These are phyloP conservation scores for Lyophyllum atratum DNA, from an alignment of 768 basidiomycete species.

Conservation along the genomic window DNA sequence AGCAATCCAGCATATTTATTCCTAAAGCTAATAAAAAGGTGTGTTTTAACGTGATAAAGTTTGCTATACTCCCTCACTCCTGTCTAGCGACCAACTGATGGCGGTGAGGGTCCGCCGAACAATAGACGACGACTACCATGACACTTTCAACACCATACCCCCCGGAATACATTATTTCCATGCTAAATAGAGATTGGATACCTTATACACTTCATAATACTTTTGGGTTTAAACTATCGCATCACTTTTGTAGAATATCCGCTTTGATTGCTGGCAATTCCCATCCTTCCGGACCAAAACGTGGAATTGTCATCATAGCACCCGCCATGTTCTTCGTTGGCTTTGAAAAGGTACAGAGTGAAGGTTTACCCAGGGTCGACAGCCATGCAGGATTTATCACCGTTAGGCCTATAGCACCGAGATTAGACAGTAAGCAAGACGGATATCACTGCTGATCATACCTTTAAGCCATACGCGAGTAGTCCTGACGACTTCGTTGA, in stretches of 20 bases:
- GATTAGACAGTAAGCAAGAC: conserved; percentile 1
- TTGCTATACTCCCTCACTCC: not conserved
- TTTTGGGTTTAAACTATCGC: conserved; percentile 8
- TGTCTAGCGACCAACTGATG: conserved; percentile 17
- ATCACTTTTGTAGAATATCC: conserved; percentile 19
- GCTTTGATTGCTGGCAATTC: conserved; percentile 77
- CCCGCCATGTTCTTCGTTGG: conserved; percentile 72
- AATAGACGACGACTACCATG: conserved; percentile 12
- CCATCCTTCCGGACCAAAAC: conserved; percentile 85
- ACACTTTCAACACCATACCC: not conserved
- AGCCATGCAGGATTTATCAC: conserved; percentile 89
- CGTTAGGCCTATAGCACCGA: conserved; percentile 61
- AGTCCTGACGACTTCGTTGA: conserved; percentile 79
- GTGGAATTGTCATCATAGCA: conserved; percentile 73
- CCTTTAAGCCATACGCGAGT: conserved; percentile 81
- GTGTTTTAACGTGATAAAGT: not conserved
- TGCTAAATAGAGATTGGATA: no score
- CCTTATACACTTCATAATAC: not conserved
- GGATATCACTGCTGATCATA: conserved; percentile 23
- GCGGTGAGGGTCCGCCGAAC: conserved; percentile 8
- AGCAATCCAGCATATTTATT: conserved; percentile 58
- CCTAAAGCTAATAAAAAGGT: conserved; percentile 49
- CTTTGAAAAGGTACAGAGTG: conserved; percentile 89
- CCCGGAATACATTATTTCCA: not conserved
- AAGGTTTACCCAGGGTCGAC: conserved; percentile 71